These are phyloP conservation scores for Penicillium capsulatum DNA, from an alignment of 2,329 filamentous ascomycete species.

Conservation along the genomic window DNA sequence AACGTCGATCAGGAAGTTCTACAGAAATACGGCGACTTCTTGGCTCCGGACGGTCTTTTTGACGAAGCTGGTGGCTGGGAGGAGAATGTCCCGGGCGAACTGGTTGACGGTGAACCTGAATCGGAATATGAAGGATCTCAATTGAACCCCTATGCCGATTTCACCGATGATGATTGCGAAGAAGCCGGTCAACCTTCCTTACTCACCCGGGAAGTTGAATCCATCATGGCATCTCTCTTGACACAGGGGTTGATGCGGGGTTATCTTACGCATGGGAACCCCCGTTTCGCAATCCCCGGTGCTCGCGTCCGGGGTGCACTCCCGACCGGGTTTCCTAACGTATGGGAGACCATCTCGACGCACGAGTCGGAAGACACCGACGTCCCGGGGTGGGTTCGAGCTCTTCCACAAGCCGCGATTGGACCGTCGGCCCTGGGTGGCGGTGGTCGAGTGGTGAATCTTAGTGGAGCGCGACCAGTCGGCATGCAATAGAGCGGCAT, in stretches of 20 bases:
- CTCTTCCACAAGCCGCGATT: slow-evolving; percentile 16
- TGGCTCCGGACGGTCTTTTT: slow-evolving; percentile 34
- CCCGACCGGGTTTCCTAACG: slow-evolving; percentile 61
- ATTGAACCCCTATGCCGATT: slow-evolving; percentile 56
- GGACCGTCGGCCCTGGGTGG: slow-evolving; percentile 27
- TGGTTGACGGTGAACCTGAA: slow-evolving; percentile 29
- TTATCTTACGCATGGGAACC: slow-evolving; percentile 73
- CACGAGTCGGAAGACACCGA: slow-evolving; percentile 58
- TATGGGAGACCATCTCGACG: slow-evolving; percentile 64
- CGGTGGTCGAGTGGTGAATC: slow-evolving; percentile 55
- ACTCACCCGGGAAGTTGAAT: slow-evolving; percentile 64
- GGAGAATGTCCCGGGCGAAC: slow-evolving; percentile 20
- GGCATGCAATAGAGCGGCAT: slow-evolving; percentile 29
- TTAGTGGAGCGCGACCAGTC: slow-evolving; percentile 54
- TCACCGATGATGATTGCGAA: slow-evolving; percentile 15
- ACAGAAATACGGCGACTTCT: slow-evolving; percentile 35
- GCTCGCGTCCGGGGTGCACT: slow-evolving; percentile 46
- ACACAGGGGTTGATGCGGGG: slow-evolving; percentile 78
- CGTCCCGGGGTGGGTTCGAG: slow-evolving; percentile 71
- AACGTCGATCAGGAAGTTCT: slow-evolving; percentile 14
- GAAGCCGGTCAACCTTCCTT: slow-evolving; percentile 36
- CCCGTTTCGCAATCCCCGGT: slow-evolving; percentile 77
- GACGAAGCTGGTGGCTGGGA: slow-evolving; percentile 29
- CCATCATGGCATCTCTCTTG: slow-evolving; percentile 69
- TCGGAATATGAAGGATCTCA: slow-evolving; percentile 40